Evolutionary conservation across 2,329 filamentous ascomycete species (phyloP).

Genomic region (Didymella arachidicola): DNA sequence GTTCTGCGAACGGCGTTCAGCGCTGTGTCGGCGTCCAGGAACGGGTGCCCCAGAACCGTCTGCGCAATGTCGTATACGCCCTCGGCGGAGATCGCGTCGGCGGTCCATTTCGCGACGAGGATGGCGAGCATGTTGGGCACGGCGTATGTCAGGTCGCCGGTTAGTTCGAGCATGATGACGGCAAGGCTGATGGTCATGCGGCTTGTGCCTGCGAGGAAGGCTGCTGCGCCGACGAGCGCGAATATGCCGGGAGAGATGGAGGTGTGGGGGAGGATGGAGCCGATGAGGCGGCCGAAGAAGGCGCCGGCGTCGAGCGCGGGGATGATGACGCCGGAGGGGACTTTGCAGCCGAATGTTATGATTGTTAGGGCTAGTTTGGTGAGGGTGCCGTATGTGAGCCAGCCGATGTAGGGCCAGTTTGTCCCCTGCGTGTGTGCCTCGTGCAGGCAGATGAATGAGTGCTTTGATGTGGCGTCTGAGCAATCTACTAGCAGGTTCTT

Average conservation of each 20-base stretch:
- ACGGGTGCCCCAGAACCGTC: slow-evolving; percentile 65
- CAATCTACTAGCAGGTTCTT: slow-evolving; percentile 66
- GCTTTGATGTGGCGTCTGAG: slow-evolving; percentile 40
- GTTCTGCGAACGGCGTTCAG: slow-evolving; percentile 53
- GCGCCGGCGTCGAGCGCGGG: slow-evolving; percentile 66
- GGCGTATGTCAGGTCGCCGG: slow-evolving; percentile 65
- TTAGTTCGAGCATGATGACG: slow-evolving; percentile 69
- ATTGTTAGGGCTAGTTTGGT: slow-evolving; percentile 65
- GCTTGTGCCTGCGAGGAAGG: slow-evolving; percentile 66
- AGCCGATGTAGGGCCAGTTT: slow-evolving; percentile 57
- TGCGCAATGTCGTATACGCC: slow-evolving; percentile 68
- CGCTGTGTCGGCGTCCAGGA: slow-evolving; percentile 62
- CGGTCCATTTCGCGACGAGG: slow-evolving; percentile 66
- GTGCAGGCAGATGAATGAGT: slow-evolving; percentile 61
- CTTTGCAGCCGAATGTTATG: slow-evolving; percentile 67
- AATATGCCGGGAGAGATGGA: slow-evolving; percentile 63
- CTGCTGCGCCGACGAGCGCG: slow-evolving; percentile 67
- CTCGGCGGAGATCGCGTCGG: slow-evolving; percentile 62
- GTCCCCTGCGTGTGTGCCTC: slow-evolving; percentile 48
- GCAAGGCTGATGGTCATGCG: slow-evolving; percentile 66
- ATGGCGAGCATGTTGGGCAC: slow-evolving; percentile 68
- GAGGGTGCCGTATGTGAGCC: slow-evolving; percentile 61
- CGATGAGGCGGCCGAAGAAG: slow-evolving; percentile 64
- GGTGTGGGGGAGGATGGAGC: slow-evolving; percentile 48
- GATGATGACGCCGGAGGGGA: slow-evolving; percentile 68